phyloP scores from a whole-genome alignment of 768 basidiomycete species.

The Termitomyces sp. region DNA sequence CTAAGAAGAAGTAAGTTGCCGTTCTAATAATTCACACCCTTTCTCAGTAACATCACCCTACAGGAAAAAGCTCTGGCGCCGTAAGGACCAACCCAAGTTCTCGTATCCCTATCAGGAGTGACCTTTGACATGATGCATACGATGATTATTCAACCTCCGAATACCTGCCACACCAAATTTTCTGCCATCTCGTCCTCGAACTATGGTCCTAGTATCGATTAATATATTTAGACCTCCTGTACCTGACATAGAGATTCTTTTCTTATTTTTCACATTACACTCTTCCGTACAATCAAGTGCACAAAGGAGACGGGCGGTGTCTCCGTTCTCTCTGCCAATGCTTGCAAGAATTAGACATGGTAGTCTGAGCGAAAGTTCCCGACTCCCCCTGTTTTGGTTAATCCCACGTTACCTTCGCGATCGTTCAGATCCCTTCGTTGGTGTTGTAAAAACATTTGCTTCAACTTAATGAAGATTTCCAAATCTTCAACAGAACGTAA shows the following conservation, averaged over 20 bases:
- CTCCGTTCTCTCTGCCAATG: not conserved
- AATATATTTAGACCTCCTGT: not conserved
- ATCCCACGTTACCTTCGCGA: no score
- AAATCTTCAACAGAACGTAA: no score
- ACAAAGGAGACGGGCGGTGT: not conserved
- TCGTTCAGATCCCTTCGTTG: no score
- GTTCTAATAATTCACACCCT: not conserved
- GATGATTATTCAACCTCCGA: no score
- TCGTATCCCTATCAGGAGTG: slow-evolving; percentile 86
- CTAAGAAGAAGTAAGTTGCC: slow-evolving; percentile 82
- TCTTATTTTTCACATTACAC: not conserved
- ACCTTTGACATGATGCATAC: slow-evolving; percentile 1
- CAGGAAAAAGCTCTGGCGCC: slow-evolving; percentile 89
- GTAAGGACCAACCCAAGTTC: slow-evolving; percentile 81
- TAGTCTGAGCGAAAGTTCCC: no score
- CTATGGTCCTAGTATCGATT: not conserved
- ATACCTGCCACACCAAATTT: not conserved
- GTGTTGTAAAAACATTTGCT: no score
- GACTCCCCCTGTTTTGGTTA: no score
- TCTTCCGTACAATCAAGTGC: not conserved
- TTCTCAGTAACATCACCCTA: slow-evolving; percentile 7
- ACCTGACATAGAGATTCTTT: not conserved
- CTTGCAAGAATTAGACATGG: not conserved
- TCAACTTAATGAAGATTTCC: no score
- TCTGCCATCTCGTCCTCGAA: no score